Evolutionary conservation across 306 rosid genomes (phyloP), one percentile per base, ranked within the genome.

Genomic region (Rosa chinensis): DNA sequence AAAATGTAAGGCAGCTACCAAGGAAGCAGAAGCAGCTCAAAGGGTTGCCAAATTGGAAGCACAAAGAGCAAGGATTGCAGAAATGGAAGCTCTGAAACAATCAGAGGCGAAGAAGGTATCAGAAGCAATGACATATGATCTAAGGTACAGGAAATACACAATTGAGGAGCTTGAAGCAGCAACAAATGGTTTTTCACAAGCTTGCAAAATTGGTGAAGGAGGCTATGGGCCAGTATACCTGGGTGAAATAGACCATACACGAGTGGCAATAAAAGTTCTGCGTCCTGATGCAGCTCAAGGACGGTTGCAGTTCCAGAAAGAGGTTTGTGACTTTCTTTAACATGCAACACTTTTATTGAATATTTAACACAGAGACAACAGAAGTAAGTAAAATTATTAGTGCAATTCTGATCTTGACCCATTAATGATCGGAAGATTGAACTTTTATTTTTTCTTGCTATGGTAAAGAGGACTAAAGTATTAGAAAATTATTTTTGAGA

Each of bases 261-360:
- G 75, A 14, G 96, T 94, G 12, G 98, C 97, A 25, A 79, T 94
- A 18, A 94, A 94, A 84, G 90, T 92, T 71, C 87, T 93, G 2
- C 89, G 89, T 43, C 93, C 97, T 10, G 92, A 92, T 76, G 97
- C 97, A 40, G 89, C 91, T 77, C 97, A 90, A 44, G 98, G 98
- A 71, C 62, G 88, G 18, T 78, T 92, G 14, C 98, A 94, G 85
- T 94, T 94, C 88, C 93, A 90, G 10, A 92, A 88, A 59, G 97
- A 93, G 90, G 94, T 85, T 42, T 61, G 50, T 52, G 35, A 4
- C 17, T 37, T 39, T 17, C 61, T 11, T 10, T 61, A 61, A 42
- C n/a, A 37, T 66, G 12, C 48, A 66, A 35, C 37, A 58, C 17
- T 56, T 70, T 43, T 75, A 42, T 44, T 75, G 39, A 8, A 69